These are phyloP conservation scores for Aureobasidium leucospermi DNA, from an alignment of 2,329 filamentous ascomycete genomes.

Conservation along the genomic window DNA sequence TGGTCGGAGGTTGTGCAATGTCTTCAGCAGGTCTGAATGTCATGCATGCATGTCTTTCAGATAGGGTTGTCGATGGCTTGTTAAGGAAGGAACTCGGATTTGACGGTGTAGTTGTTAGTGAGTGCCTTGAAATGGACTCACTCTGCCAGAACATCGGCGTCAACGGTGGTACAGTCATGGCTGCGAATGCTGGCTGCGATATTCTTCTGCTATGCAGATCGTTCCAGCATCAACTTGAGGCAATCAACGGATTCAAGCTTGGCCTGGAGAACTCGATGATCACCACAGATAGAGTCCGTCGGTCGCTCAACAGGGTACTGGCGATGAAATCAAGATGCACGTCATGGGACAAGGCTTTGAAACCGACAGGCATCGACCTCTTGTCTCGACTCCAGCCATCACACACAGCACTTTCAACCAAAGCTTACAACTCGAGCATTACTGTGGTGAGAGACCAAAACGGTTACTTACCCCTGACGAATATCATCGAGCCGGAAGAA, in stretches of 20 bases:
- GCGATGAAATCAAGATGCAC: constrained; percentile 78
- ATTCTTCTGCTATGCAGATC: constrained; percentile 81
- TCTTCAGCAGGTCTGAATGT: constrained; percentile 87
- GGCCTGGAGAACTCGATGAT: constrained; percentile 89
- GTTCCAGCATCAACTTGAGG: constrained; percentile 82
- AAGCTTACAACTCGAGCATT: constrained; percentile 86
- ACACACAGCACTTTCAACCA: constrained; percentile 73
- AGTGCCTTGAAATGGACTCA: constrained; percentile 95
- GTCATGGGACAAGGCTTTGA: constrained; percentile 84
- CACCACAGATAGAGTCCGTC: constrained; percentile 67
- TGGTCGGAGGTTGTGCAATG: constrained; percentile 91
- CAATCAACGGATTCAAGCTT: constrained; percentile 80
- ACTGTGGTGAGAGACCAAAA: constrained; percentile 88
- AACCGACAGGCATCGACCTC: constrained; percentile 69
- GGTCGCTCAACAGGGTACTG: constrained; percentile 72
- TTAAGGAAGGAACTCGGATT: constrained; percentile 85
- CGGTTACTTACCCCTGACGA: constrained; percentile 72
- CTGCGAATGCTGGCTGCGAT: constrained; percentile 92
- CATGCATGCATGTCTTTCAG: constrained; percentile 87
- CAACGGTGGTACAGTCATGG: constrained; percentile 93
- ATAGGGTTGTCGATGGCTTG: constrained; percentile 86
- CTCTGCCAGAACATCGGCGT: constrained; percentile 95
- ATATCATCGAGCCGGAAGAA: constrained; percentile 73
- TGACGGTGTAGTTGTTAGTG: constrained; percentile 85
- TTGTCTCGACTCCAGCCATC: constrained; percentile 74